Evolutionary conservation across 495 filamentous ascomycete genomes (phyloP).

Genomic region (Astrocystis sublimbata): DNA sequence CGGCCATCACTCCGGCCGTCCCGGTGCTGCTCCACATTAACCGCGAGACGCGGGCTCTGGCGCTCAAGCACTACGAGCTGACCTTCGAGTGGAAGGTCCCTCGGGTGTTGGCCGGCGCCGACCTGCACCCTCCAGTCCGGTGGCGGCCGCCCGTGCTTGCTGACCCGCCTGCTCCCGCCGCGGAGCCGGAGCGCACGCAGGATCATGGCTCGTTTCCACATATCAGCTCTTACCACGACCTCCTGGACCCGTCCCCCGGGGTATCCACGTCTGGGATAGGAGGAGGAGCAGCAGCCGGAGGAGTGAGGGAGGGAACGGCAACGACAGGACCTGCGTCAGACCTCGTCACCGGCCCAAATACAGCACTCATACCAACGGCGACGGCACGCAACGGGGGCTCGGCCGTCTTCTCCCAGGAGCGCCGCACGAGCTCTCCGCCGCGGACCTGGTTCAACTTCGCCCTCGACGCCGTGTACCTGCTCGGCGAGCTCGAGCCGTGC

Average conservation of each 20-base stretch:
- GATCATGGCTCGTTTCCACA: not conserved
- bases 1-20: constrained; percentile 16
- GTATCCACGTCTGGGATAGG: not conserved
- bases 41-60: constrained; percentile 45
- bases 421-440: constrained; percentile 24
- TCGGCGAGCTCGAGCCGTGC: constrained; percentile 45
- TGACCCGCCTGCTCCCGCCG: not conserved
- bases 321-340: not conserved
- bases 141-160: not conserved
- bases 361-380: too few species aligned
- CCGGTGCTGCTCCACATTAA: constrained; percentile 43
- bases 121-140: not conserved
- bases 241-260: constrained; percentile 5
- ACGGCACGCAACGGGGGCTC: not conserved
- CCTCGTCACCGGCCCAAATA: too few species aligned
- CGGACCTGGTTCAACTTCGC: constrained; percentile 43
- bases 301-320: not conserved
- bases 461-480: constrained; percentile 40
- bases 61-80: constrained; percentile 42
- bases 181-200: not conserved
- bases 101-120: constrained; percentile 23
- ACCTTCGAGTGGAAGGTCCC: constrained; percentile 45
- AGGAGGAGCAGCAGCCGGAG: not conserved
- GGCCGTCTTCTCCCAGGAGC: not conserved
- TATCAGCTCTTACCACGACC: constrained; percentile 18